Base-by-base conservation (phyloP, 2,329 filamentous ascomycete genomes). In the Pleurostoma richardsiae region DNA sequence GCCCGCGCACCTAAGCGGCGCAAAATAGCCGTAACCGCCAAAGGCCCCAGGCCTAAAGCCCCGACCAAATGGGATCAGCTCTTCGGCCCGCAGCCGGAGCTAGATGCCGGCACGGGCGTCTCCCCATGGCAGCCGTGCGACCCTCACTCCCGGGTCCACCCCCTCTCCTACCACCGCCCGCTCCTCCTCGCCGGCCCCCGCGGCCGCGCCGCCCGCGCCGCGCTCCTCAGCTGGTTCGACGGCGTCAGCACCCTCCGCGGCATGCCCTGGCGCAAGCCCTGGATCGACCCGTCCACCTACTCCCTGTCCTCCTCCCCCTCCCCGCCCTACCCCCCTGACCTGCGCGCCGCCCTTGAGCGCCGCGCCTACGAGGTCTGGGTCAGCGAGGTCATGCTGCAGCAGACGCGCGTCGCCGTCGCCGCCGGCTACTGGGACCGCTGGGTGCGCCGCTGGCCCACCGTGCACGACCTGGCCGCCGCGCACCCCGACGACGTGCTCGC, bases 341-440 rank as follows among this genome's bases (percentile, higher is more conserved):
- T 76, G 6, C 68, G 69, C 30, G 41, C 48, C n/a, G 60, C 59
- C 3, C 65, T 83, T 8, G 73, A 76, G 48, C 71, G 65, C 30
- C 74, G 81, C 42, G 81, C 80, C 2, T 85, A 85, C 63, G 74
- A 83, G 59, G 80, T 85, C 41, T 84, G 80, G 78, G 82, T 85
- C 57, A 80, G 76, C 56, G 81, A 85, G 64, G 77, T 83, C 54
- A 85, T 85, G 81, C 70, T 84, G 8, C 81, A 85, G 59, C 81
- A 85, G 62, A 85, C 81, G 2, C 77, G 81, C 29, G 81, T 85
- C 4, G 72, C 76, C 3, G 76, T 74, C 5, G 81, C 83, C 1
- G 76, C 83, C 26, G 77, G 76, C 42, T 85, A 85, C 59, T 85
- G 80, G 77, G 79, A 75, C 30, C 69, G 68, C 1, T 85, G 81